Conservation (phyloP, 768 basidiomycete species). For the Pulveroboletus ravenelii region DNA sequence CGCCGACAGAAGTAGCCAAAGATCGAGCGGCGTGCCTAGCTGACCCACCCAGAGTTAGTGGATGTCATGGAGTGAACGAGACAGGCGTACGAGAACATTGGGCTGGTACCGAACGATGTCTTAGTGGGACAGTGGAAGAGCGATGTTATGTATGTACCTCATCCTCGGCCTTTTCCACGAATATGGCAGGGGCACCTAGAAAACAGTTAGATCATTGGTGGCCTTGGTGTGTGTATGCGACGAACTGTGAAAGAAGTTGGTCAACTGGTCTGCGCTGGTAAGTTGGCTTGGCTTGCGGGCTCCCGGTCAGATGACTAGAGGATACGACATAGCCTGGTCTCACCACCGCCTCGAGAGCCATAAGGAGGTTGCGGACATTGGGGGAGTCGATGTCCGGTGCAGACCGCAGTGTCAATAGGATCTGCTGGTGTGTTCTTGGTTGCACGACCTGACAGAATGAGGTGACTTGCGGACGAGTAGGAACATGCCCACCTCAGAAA, state of each 20-base stretch:
- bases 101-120: constrained; percentile 14
- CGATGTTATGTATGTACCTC: constrained; percentile 35
- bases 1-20: constrained; percentile 81
- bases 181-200: constrained; percentile 53
- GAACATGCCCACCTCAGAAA: constrained; percentile 51
- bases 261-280: constrained; percentile 52
- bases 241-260: constrained; percentile 51
- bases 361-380: constrained; percentile 42
- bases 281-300: constrained; percentile 44
- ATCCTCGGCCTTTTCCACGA: constrained; percentile 53
- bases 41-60: neutral
- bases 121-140: constrained; percentile 7
- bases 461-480: neutral
- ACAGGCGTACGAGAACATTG: constrained; percentile 22
- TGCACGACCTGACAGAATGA: constrained; percentile 48
- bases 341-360: constrained; percentile 42
- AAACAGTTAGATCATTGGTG: neutral
- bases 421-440: constrained; percentile 51
- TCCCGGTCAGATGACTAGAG: constrained; percentile 14
- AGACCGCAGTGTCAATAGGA: constrained; percentile 40
- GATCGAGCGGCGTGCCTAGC: constrained; percentile 65
- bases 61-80: constrained; percentile 9
- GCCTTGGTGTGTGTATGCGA: neutral
- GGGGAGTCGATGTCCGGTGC: constrained; percentile 43
- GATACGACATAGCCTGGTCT: constrained; percentile 13